Conservation (phyloP, 169 alveolate genomes). For the Plasmodium yoelii region DNA sequence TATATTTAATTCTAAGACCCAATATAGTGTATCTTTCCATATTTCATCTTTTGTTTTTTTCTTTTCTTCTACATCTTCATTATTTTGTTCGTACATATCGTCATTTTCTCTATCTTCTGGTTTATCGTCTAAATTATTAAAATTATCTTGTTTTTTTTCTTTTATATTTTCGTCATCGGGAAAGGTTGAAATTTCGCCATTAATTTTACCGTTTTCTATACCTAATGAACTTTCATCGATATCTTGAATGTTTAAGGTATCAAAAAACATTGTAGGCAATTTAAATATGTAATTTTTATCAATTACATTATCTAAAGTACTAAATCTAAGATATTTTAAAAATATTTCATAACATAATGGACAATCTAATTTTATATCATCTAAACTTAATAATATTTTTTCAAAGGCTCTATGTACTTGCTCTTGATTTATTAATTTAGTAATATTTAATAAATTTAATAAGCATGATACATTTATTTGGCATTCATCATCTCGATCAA, state of each 20-base stretch:
- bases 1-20: slow-evolving; percentile 68
- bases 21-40: slow-evolving; percentile 61
- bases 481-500: slow-evolving; percentile 65
- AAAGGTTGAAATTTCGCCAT: slow-evolving; percentile 3
- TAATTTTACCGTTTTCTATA: neutral
- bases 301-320: slow-evolving; percentile 62
- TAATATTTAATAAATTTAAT: slow-evolving; percentile 43
- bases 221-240: slow-evolving; percentile 32
- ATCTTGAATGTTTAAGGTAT: slow-evolving; percentile 13
- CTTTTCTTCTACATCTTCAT: slow-evolving; percentile 40
- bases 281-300: slow-evolving; percentile 65
- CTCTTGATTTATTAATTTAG: slow-evolving; percentile 61
- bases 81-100: slow-evolving; percentile 35
- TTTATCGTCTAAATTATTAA: neutral
- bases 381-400: slow-evolving; percentile 63
- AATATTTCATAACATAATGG: slow-evolving; percentile 68
- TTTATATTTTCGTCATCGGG: slow-evolving; percentile 1
- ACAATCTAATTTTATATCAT: slow-evolving; percentile 74
- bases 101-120: neutral
- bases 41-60: slow-evolving; percentile 59
- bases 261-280: slow-evolving; percentile 67
- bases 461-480: slow-evolving; percentile 73
- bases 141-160: neutral
- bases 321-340: slow-evolving; percentile 66
- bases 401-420: slow-evolving; percentile 77